These are phyloP conservation scores for Sclerotinia sclerotiorum DNA, from an alignment of 2,329 filamentous ascomycete species.

Conservation along the genomic window DNA sequence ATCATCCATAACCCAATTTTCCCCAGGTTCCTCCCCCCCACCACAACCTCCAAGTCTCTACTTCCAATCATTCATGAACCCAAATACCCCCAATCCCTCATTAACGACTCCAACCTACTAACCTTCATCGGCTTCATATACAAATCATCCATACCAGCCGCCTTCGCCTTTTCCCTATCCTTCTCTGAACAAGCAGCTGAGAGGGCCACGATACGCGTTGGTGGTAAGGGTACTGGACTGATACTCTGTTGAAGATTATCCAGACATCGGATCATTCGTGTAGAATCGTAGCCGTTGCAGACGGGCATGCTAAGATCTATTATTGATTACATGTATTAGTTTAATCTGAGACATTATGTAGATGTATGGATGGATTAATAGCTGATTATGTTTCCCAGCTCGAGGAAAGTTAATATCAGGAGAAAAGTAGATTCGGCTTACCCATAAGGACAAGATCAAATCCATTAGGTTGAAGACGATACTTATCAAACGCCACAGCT, in stretches of 20 bases:
- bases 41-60: no score
- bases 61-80: neutral
- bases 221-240: constrained; percentile 29
- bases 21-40: neutral
- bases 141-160: constrained; percentile 54
- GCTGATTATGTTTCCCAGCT: constrained; percentile 34
- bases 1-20: neutral
- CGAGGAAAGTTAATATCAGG: neutral
- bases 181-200: constrained; percentile 52
- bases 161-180: constrained; percentile 50
- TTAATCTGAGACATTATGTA: neutral
- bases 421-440: constrained; percentile 26
- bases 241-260: constrained; percentile 42
- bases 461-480: constrained; percentile 31
- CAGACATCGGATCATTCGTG: constrained; percentile 48
- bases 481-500: constrained; percentile 44
- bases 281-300: constrained; percentile 51
- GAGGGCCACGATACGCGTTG: constrained; percentile 48
- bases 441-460: constrained; percentile 51
- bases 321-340: constrained; percentile 14
- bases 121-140: constrained; percentile 50
- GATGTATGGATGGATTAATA: constrained; percentile 31
- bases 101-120: constrained; percentile 11
- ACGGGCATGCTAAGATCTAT: constrained; percentile 56
- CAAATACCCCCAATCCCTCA: constrained; percentile 11